phyloP scores from a whole-genome alignment of 2,329 filamentous ascomycete species.

The Fusarium humuli region DNA sequence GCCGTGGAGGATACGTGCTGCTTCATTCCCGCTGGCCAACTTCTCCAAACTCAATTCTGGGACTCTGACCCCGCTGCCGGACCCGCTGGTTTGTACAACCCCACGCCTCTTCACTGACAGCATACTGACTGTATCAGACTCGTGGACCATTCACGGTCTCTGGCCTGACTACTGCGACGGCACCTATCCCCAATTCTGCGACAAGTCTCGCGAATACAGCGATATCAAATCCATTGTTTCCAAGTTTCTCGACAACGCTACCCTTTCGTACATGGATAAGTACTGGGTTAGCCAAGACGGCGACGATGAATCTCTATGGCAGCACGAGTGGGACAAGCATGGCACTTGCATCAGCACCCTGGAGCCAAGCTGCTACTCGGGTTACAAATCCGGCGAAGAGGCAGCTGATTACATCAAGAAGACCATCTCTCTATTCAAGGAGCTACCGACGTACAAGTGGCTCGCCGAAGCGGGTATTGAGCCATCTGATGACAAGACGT shows the following conservation, averaged over 20 bases:
- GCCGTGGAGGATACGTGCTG: constrained; percentile 75
- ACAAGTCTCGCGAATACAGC: constrained; percentile 68
- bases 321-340: constrained; percentile 82
- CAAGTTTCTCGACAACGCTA: constrained; percentile 61
- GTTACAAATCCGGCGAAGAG: constrained; percentile 71
- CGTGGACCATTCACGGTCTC: constrained; percentile 81
- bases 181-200: constrained; percentile 75
- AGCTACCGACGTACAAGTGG: constrained; percentile 72
- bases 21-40: constrained; percentile 76
- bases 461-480: constrained; percentile 71
- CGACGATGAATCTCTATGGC: constrained; percentile 74
- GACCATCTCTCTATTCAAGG: constrained; percentile 73
- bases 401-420: constrained; percentile 77
- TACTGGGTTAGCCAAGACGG: constrained; percentile 79
- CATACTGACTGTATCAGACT: constrained; percentile 56
- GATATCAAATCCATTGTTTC: constrained; percentile 74
- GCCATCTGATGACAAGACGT: constrained; percentile 66
- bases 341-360: constrained; percentile 80
- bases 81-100: constrained; percentile 53
- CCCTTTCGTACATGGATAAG: constrained; percentile 74
- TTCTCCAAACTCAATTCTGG: constrained; percentile 84
- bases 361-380: constrained; percentile 72
- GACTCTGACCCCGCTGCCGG: constrained; percentile 74
- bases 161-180: constrained; percentile 77
- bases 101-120: accelerated